Evolutionary conservation across 768 basidiomycete species (phyloP).

Genomic region (Mycena latifolia): DNA sequence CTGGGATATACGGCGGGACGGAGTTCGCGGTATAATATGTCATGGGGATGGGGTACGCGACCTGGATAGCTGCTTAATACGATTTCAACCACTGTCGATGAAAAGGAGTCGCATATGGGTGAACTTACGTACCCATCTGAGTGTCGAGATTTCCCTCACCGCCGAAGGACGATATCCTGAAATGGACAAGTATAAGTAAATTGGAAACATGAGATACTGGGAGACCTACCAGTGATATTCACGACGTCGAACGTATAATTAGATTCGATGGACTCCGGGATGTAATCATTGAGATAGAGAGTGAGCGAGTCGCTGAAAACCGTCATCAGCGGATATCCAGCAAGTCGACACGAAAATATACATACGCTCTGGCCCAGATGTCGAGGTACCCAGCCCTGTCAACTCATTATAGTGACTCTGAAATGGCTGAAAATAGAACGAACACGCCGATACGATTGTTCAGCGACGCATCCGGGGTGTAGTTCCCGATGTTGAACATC

Average conservation of each 20-base stretch:
- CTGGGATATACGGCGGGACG: conserved; percentile 56
- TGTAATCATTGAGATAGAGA: conserved; percentile 44
- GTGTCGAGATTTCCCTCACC: conserved; percentile 56
- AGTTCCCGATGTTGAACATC: conserved; percentile 48
- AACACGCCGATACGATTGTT: conserved; percentile 53
- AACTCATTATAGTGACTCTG: not conserved
- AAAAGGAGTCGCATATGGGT: conserved; percentile 52
- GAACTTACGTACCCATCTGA: conserved; percentile 58
- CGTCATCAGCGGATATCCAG: too few species aligned
- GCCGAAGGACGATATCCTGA: not conserved
- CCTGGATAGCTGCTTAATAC: conserved; percentile 48
- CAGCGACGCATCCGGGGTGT: conserved; percentile 42
- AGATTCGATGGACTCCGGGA: conserved; percentile 45
- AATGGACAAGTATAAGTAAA: too few species aligned
- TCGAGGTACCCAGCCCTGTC: conserved; percentile 46
- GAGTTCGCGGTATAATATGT: conserved; percentile 60
- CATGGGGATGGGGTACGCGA: conserved; percentile 60
- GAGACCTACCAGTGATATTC: conserved; percentile 46
- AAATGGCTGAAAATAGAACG: conserved; percentile 1
- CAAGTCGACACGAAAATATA: conserved; percentile 37
- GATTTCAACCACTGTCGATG: conserved; percentile 32
- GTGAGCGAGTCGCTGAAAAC: conserved; percentile 47
- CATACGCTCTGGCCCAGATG: conserved; percentile 43
- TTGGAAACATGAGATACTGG: too few species aligned
- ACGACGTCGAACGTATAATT: conserved; percentile 55